phyloP scores from a whole-genome alignment of 352 stramenopile species.

The Pythium monospermum region DNA sequence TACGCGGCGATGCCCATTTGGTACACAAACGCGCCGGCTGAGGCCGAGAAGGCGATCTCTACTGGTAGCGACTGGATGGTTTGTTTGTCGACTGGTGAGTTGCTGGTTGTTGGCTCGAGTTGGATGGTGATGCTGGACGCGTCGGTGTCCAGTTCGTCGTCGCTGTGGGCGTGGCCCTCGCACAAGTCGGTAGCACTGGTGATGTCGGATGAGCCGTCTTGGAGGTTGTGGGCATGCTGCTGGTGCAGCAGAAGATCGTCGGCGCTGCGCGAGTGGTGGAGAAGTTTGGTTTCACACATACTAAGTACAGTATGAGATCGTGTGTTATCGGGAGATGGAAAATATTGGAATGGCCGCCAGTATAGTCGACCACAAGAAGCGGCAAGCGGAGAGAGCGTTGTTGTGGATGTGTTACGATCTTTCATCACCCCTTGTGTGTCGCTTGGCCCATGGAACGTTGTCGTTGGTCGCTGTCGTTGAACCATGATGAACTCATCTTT shows the following conservation, averaged over 20 bases:
- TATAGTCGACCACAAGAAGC: too few species aligned
- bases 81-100: background rate
- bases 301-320: too few species aligned
- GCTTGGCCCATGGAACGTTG: too few species aligned
- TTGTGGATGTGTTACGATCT: too few species aligned
- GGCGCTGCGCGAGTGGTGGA: conserved; percentile 20
- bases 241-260: conserved; percentile 19
- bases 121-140: conserved; percentile 7
- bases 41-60: conserved; percentile 65
- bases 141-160: conserved; percentile 30
- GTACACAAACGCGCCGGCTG: conserved; percentile 63
- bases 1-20: conserved; percentile 71
- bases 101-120: background rate
- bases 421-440: too few species aligned
- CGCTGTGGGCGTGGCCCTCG: conserved; percentile 20
- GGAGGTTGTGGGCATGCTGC: background rate
- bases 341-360: too few species aligned
- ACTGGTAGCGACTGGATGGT: conserved; percentile 21
- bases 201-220: too few species aligned
- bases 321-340: too few species aligned
- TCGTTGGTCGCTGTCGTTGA: too few species aligned
- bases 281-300: background rate
- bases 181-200: background rate
- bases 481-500: too few species aligned
- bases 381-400: too few species aligned